Evolutionary conservation across 2,329 filamentous ascomycete species (phyloP).

Genomic region (Sporothrix pallida): DNA sequence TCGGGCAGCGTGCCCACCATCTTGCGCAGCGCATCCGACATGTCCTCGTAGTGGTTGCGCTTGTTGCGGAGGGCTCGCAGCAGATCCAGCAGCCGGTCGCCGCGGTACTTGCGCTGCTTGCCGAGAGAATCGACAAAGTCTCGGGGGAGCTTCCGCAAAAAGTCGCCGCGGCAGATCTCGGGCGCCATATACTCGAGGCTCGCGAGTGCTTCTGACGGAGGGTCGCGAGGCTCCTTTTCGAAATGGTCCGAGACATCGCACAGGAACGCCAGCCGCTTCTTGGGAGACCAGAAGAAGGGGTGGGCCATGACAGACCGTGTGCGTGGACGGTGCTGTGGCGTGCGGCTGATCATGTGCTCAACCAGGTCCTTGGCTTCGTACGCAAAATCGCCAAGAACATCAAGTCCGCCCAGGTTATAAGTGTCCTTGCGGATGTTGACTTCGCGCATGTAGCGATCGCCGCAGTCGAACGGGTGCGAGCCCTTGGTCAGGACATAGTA

Average conservation of each 20-base stretch:
- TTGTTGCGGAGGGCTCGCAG: slow-evolving; percentile 91
- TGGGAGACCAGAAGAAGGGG: slow-evolving; percentile 94
- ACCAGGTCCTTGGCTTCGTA: slow-evolving; percentile 89
- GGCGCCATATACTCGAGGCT: slow-evolving; percentile 62
- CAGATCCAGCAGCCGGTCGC: slow-evolving; percentile 80
- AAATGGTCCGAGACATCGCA: slow-evolving; percentile 97
- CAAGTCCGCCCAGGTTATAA: slow-evolving; percentile 72
- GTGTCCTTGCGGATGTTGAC: slow-evolving; percentile 95
- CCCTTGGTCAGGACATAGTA: slow-evolving; percentile 97
- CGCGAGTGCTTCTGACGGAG: slow-evolving; percentile 70
- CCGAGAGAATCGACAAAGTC: slow-evolving; percentile 88
- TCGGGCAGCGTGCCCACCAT: slow-evolving; percentile 75
- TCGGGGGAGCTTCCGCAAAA: slow-evolving; percentile 72
- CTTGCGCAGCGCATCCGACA: slow-evolving; percentile 77
- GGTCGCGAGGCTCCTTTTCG: slow-evolving; percentile 87
- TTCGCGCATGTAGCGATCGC: slow-evolving; percentile 93
- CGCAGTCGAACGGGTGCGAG: slow-evolving; percentile 90
- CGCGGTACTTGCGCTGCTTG: slow-evolving; percentile 94
- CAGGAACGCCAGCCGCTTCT: slow-evolving; percentile 89
- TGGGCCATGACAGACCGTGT: slow-evolving; percentile 84
- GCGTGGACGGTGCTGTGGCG: slow-evolving; percentile 67
- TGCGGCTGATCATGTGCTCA: slow-evolving; percentile 70
- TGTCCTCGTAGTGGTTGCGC: slow-evolving; percentile 96
- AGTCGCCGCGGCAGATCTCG: slow-evolving; percentile 68
- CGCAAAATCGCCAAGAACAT: slow-evolving; percentile 79